phyloP scores from a whole-genome alignment of 1,139 yeast genomes.

The Saccharomyces hybrid region DNA sequence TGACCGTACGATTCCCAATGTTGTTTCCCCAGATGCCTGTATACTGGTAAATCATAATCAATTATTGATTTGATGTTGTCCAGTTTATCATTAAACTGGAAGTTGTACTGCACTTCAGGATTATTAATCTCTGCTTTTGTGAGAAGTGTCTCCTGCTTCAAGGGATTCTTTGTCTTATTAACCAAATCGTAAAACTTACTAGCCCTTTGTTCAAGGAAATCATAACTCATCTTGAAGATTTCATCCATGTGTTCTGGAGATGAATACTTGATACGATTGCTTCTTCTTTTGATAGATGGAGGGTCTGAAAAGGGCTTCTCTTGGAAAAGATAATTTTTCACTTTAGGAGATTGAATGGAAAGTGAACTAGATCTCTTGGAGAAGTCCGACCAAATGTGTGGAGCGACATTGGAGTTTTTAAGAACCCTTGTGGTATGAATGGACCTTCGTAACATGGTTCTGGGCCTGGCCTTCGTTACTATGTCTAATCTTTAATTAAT shows the following conservation, averaged over 20 bases:
- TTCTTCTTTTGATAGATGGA: slow-evolving; percentile 38
- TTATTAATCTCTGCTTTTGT: slow-evolving; percentile 58
- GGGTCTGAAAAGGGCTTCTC: slow-evolving; percentile 29
- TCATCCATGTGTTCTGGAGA: slow-evolving; percentile 65
- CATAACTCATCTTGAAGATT: slow-evolving; percentile 62
- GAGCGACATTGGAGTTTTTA: neutral
- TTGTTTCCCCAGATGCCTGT: slow-evolving; percentile 56
- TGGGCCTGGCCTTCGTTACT: neutral
- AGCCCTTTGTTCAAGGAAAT: slow-evolving; percentile 46
- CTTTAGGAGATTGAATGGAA: slow-evolving; percentile 12
- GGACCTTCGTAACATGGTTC: slow-evolving; percentile 11
- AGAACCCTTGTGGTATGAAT: slow-evolving; percentile 9
- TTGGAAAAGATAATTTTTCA: slow-evolving; percentile 18
- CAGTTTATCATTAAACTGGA: slow-evolving; percentile 35
- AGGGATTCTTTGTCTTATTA: slow-evolving; percentile 24
- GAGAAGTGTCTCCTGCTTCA: slow-evolving; percentile 23
- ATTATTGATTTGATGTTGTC: slow-evolving; percentile 38
- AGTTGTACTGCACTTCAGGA: slow-evolving; percentile 77
- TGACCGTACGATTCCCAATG: slow-evolving; percentile 62
- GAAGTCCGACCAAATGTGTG: slow-evolving; percentile 19
- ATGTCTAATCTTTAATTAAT: neutral
- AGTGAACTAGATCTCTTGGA: slow-evolving; percentile 18
- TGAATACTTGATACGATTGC: slow-evolving; percentile 45
- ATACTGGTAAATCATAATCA: slow-evolving; percentile 72
- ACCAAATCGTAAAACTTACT: slow-evolving; percentile 20